Conservation (phyloP, 1,284 basidiomycete species). For the Boletus austroedulis region DNA sequence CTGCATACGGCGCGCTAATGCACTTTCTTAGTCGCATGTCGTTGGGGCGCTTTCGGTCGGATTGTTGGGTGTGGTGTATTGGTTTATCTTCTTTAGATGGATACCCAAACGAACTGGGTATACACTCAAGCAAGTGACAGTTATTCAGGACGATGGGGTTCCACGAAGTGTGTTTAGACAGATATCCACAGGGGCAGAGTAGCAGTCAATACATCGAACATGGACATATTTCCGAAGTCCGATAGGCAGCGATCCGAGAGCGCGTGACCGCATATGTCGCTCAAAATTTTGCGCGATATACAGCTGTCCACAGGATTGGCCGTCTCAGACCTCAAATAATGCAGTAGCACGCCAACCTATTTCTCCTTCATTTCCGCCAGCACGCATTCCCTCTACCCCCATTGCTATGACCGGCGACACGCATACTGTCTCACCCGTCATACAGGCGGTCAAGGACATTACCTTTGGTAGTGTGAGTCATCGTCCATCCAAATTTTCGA, state of each 20-base stretch:
- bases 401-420: conserved; percentile 24
- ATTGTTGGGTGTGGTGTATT: conserved; percentile 53
- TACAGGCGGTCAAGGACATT: conserved; percentile 45
- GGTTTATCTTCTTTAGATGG: conserved; percentile 56
- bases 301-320: conserved; percentile 27
- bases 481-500: background rate
- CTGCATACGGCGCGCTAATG: background rate
- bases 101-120: conserved; percentile 52
- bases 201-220: background rate
- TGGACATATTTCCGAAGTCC: conserved; percentile 7
- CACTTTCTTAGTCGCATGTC: conserved; percentile 48
- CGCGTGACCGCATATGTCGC: conserved; percentile 17
- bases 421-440: conserved; percentile 23
- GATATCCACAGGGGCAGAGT: conserved; percentile 10
- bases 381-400: background rate
- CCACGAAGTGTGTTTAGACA: conserved; percentile 42
- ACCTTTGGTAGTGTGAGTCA: conserved; percentile 49
- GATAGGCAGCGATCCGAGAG: conserved; percentile 5
- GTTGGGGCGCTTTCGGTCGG: conserved; percentile 49
- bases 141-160: conserved; percentile 54
- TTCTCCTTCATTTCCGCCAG: conserved; percentile 1
- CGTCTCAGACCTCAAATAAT: conserved; percentile 21
- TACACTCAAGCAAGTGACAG: conserved; percentile 46
- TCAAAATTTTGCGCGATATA: conserved; percentile 16
- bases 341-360: conserved; percentile 20